phyloP scores from a whole-genome alignment of 208 protist genomes.

The Trypanosoma conorhini region DNA sequence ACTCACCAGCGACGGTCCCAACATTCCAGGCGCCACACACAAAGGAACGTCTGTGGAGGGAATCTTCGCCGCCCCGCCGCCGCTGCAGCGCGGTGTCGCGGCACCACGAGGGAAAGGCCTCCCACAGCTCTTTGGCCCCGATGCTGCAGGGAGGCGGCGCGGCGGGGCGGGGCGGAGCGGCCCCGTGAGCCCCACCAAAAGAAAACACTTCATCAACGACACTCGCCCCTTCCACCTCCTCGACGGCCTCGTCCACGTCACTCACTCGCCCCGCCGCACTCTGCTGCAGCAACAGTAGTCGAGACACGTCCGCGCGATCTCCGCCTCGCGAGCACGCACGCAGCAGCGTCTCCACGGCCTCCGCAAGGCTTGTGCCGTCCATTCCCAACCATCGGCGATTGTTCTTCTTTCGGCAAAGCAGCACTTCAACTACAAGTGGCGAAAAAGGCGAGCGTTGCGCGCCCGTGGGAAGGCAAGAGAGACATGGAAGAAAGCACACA shows the following conservation, averaged over 20 bases:
- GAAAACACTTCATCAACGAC: slow-evolving; percentile 15
- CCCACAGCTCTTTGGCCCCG: slow-evolving; percentile 7
- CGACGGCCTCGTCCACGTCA: background rate
- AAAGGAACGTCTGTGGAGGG: slow-evolving; percentile 6
- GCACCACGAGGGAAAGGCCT: slow-evolving; percentile 8
- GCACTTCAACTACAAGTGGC: background rate
- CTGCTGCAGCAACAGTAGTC: background rate
- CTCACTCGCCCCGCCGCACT: background rate
- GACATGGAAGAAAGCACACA: slow-evolving; percentile 23
- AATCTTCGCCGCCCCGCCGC: background rate
- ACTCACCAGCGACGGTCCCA: background rate
- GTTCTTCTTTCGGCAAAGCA: background rate
- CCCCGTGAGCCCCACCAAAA: background rate
- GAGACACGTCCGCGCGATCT: background rate
- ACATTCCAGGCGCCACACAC: slow-evolving; percentile 23
- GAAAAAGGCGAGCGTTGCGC: slow-evolving; percentile 8
- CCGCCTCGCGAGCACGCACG: background rate
- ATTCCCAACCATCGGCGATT: background rate
- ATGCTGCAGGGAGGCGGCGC: slow-evolving; percentile 15
- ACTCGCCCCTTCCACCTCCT: background rate
- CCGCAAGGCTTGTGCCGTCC: background rate
- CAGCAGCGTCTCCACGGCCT: slow-evolving; percentile 13
- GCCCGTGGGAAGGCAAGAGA: slow-evolving; percentile 2
- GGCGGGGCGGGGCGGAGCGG: background rate
- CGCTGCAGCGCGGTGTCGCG: background rate